phyloP scores from a whole-genome alignment of 148 eudicot genomes.

The Cornus suecica region DNA sequence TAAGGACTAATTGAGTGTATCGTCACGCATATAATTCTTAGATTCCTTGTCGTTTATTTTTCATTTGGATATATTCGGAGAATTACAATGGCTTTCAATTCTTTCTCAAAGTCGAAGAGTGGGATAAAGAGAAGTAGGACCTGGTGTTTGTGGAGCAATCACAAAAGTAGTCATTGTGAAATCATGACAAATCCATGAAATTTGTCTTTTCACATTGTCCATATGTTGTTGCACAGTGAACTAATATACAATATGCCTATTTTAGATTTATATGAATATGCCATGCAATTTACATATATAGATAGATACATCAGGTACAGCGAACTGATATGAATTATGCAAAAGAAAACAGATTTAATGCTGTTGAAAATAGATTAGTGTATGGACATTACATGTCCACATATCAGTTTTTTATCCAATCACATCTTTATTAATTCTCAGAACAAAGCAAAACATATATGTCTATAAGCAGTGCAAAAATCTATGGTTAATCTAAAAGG shows the following conservation, averaged over 20 bases:
- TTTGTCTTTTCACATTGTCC: constrained; percentile 13
- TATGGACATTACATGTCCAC: background rate
- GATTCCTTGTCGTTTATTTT: constrained; percentile 9
- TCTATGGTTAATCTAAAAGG: background rate
- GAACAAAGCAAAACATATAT: background rate
- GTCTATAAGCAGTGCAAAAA: too few relatives aligned
- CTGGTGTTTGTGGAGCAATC: constrained; percentile 5
- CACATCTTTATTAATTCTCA: too few relatives aligned
- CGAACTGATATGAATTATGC: background rate
- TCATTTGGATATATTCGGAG: constrained; percentile 14
- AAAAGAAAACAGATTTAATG: background rate
- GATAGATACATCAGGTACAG: background rate
- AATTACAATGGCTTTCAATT: constrained; percentile 3
- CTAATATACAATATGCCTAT: background rate
- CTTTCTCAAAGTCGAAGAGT: constrained; percentile 1
- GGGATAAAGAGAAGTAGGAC: constrained; percentile 13
- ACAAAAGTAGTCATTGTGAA: constrained; percentile 2
- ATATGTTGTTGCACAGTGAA: background rate
- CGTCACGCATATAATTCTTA: background rate
- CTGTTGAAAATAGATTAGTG: background rate
- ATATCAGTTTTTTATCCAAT: background rate
- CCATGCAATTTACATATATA: too few relatives aligned
- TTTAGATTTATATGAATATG: background rate
- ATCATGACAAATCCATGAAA: constrained; percentile 9
- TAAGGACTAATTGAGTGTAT: background rate